Base-by-base conservation (phyloP, 2,329 filamentous ascomycete genomes). In the Tothia fuscella region DNA sequence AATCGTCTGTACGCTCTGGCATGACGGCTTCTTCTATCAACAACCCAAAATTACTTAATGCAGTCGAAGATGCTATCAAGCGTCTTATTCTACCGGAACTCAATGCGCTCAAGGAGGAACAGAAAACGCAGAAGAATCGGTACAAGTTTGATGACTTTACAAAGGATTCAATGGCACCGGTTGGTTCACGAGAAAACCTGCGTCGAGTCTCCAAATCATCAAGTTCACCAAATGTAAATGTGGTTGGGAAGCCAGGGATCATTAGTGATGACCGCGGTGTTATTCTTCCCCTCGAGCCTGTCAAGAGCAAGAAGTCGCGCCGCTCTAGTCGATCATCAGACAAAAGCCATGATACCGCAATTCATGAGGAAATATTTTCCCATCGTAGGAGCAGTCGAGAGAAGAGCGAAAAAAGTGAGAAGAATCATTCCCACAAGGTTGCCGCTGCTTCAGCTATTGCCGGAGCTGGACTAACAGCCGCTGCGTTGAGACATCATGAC, bases 31-130 rank as follows among this genome's bases (percentile, higher is more conserved):
- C 85, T 3, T 89, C 84, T 0, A 84, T 93, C 57, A 93, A 93
- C 62, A 94, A 95, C 53, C 88, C 88, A 0, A 91, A 86, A 56
- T 66, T 95, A 2, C 71, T 95, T 2, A 84, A 91, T 53, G 91
- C 87, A 0, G 88, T 95, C 3, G 88, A 95, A 62, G 87, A 94
- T 62, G 87, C 87, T 12, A 93, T 95, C 54, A 80, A 86, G 48
- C 76, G 87, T 37, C 70, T 94, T 38, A 93, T 95, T 41, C 65
- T 98, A 3, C 91, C 91, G 0, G 89, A 98, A 60, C 70, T 98
- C 33, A 89, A 86, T 51, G 85, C 87, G 7, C 68, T 98, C 42
- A 95, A 94, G 60, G 78, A 88, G 52, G 87, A 94, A 55, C 83
- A 89, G 57, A 88, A 84, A 58, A 80, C 81, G 49, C 77, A 80